These are phyloP conservation scores for Cryptococcus wingfieldii DNA, from an alignment of 1,284 basidiomycete genomes.

Conservation along the genomic window DNA sequence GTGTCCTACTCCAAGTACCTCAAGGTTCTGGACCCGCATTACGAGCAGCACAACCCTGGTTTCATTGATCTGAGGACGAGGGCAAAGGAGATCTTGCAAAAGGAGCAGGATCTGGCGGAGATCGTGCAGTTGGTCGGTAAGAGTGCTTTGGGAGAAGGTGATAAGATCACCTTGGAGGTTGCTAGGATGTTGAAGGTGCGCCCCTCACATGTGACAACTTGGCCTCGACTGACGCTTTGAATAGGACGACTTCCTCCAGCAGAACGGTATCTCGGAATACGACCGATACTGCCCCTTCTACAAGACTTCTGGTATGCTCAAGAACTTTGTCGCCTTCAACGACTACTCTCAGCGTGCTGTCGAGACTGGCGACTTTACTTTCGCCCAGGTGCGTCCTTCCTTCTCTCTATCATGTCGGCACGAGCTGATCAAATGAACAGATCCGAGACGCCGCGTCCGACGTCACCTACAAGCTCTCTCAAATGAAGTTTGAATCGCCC, in stretches of 20 bases:
- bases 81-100: conserved; percentile 95
- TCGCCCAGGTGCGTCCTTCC: conserved; percentile 56
- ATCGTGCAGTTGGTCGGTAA: conserved; percentile 99
- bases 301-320: conserved; percentile 94
- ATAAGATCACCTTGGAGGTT: conserved; percentile 98
- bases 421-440: conserved; percentile 21
- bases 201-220: background rate
- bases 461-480: conserved; percentile 90
- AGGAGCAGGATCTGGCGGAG: conserved; percentile 97
- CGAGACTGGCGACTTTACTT: conserved; percentile 82
- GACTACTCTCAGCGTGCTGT: conserved; percentile 80
- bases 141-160: conserved; percentile 91
- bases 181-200: conserved; percentile 78
- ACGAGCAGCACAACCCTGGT: conserved; percentile 83
- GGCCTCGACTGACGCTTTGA: conserved; percentile 45
- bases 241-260: conserved; percentile 96
- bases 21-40: conserved; percentile 89
- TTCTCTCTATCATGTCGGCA: background rate
- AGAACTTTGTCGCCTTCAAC: conserved; percentile 93
- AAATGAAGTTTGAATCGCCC: conserved; percentile 91
- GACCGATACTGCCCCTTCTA: conserved; percentile 97
- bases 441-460: conserved; percentile 85
- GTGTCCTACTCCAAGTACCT: conserved; percentile 98
- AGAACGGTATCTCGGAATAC: conserved; percentile 98
- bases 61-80: conserved; percentile 88